Conservation (phyloP, 306 rosid species). For the Lupinus albus region DNA sequence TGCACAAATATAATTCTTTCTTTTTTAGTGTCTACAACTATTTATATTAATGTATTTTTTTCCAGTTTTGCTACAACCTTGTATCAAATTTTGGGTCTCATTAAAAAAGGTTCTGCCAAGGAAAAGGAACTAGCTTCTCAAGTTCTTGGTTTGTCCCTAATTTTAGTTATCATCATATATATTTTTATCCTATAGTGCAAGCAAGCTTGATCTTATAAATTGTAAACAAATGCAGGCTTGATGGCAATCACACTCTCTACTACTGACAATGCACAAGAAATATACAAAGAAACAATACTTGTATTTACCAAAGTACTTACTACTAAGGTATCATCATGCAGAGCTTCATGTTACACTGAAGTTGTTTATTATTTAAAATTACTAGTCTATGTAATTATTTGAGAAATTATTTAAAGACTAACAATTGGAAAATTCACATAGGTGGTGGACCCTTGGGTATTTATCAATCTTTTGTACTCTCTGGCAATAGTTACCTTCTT, state of each 20-base stretch:
- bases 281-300: conserved; percentile 10
- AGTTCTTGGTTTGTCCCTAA: conserved; percentile 37
- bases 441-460: conserved; percentile 14
- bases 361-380: background rate
- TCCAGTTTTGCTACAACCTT: conserved; percentile 43
- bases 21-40: too few relatives aligned
- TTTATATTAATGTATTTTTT: background rate
- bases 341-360: background rate
- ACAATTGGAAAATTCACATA: conserved; percentile 19
- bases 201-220: background rate
- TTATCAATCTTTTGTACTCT: conserved; percentile 32
- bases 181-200: background rate
- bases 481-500: conserved; percentile 46
- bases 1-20: too few relatives aligned
- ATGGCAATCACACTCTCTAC: conserved; percentile 39
- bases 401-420: background rate
- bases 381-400: background rate
- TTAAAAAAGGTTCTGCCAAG: conserved; percentile 42
- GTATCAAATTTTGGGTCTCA: conserved; percentile 15
- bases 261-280: conserved; percentile 36
- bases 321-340: background rate
- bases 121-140: conserved; percentile 39
- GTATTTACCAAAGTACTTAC: background rate
- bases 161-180: background rate
- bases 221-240: conserved; percentile 36